phyloP scores from a whole-genome alignment of 129 eudicot species.

The Arctium lappa region DNA sequence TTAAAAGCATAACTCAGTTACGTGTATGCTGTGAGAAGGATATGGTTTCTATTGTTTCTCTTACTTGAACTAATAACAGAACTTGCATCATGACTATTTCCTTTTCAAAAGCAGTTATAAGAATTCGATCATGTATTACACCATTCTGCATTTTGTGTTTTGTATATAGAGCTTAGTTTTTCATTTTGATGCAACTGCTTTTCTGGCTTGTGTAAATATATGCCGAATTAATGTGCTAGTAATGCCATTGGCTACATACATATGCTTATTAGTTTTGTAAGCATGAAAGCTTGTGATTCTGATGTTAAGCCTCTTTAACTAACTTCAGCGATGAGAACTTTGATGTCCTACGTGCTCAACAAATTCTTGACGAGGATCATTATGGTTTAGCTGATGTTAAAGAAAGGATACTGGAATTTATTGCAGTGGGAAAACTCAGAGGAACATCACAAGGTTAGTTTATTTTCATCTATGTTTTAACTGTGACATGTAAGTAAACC shows the following conservation, averaged over 20 bases:
- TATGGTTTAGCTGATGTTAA: constrained; percentile 90
- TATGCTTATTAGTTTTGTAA: constrained; percentile 11
- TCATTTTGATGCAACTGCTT: neutral
- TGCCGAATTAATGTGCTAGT: neutral
- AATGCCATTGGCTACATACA: neutral
- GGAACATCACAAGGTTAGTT: constrained; percentile 93
- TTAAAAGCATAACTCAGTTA: neutral
- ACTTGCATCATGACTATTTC: neutral
- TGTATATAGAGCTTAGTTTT: neutral
- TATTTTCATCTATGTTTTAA: neutral
- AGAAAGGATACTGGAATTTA: constrained; percentile 96
- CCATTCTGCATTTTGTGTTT: constrained; percentile 12
- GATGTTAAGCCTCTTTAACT: neutral
- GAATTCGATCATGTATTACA: neutral
- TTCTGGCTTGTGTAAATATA: constrained; percentile 1
- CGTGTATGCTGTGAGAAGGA: neutral
- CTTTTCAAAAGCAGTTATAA: neutral
- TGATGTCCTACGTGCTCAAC: constrained; percentile 77
- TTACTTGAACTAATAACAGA: neutral
- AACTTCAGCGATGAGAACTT: constrained; percentile 92
- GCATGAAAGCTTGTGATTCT: constrained; percentile 17
- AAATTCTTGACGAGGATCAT: constrained; percentile 95
- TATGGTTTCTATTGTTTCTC: neutral
- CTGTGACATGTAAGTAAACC: neutral
- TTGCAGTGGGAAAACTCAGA: constrained; percentile 96